These are phyloP conservation scores for Barnettozyma pratensis DNA, from an alignment of 805 yeast genomes.

Conservation along the genomic window DNA sequence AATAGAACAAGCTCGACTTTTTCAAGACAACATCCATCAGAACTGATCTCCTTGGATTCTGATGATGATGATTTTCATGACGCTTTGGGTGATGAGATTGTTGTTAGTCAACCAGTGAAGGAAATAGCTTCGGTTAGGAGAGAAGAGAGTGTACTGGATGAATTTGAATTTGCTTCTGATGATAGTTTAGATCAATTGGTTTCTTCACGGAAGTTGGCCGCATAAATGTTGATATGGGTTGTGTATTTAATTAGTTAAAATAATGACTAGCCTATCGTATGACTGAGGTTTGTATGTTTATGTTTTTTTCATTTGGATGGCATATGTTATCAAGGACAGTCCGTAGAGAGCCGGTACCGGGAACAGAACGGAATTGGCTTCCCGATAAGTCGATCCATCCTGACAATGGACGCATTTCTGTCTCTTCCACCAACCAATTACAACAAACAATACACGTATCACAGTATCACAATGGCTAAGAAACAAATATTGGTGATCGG, in stretches of 20 bases:
- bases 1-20: too few relatives aligned
- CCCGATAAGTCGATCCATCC: too few relatives aligned
- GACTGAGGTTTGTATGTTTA: too few relatives aligned
- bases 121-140: neutral
- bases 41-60: neutral
- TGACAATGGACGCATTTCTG: too few relatives aligned
- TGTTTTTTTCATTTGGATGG: too few relatives aligned
- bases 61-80: neutral
- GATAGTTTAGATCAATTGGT: neutral
- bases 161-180: neutral
- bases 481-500: conserved; percentile 54
- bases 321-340: too few relatives aligned
- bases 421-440: too few relatives aligned
- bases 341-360: too few relatives aligned
- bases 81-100: neutral
- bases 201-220: neutral
- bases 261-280: too few relatives aligned
- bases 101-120: neutral
- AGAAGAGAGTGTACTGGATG: neutral
- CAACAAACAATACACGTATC: too few relatives aligned
- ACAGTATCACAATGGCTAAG: neutral
- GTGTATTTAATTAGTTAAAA: neutral
- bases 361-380: too few relatives aligned
- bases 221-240: neutral
- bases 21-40: neutral